Base-by-base conservation (phyloP, 2,329 filamentous ascomycete species). In the Xylaria sp. region DNA sequence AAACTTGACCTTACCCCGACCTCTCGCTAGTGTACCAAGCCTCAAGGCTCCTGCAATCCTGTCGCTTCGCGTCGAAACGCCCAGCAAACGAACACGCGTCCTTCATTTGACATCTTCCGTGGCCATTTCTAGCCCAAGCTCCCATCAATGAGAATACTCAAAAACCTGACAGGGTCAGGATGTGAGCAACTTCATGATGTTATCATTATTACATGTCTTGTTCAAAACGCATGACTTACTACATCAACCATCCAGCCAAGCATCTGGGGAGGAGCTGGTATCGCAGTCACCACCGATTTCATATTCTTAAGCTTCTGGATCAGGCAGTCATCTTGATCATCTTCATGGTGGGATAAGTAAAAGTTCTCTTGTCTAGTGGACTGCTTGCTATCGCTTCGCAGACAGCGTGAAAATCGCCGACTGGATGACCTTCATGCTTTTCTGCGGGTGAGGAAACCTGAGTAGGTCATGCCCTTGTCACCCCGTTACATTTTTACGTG, bases 151-250 rank as follows among this genome's bases (percentile, higher is more conserved):
- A 34, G 56, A 25, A 62, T 50, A 48, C 56, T 20, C 48, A 28
- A 58, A 46, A 55, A 44, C 31, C 61, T 51, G 65, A 63, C 65
- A 62, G 56, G 46, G 52, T 34, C 7, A 23, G 41, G 20, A 37
- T 54, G 50, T 65, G 34, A 57, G 41, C 51, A 58, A 31, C 23
- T 62, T 54, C 60, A 57, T 60, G 23, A 51, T 65, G 44, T 37
- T 37, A 37, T 37, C 10, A 37, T 28, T 48, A 56, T 70, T 63
- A 54, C 61, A 50, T 46, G 13, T 54, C 20, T 65, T 44, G 48
- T 63, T n/a, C 48, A 48, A 64, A 59, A 50, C 57, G 63, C 41
- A 65, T 65, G 63, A 69, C 63, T 69, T 69, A 70, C 65, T 67
- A 68, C 57, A 63, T 57, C 57, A 39, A 54, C 61, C 56, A 9